Conservation (phyloP, 768 basidiomycete species). For the Amanita pallidorosea region DNA sequence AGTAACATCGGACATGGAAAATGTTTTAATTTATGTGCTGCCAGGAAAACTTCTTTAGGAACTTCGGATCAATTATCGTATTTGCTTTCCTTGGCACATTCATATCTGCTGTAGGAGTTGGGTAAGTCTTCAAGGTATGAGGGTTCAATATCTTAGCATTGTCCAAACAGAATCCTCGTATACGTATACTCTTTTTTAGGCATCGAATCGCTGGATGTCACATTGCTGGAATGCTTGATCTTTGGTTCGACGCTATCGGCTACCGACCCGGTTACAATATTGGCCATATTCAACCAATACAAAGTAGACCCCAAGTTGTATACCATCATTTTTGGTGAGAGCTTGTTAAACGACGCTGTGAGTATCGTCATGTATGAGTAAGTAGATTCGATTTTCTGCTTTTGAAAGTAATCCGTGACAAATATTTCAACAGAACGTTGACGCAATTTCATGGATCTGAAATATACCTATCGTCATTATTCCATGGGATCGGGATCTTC, state of each 20-base stretch:
- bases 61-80: conserved; percentile 91
- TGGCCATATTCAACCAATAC: conserved; percentile 97
- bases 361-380: conserved; percentile 99
- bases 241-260: conserved; percentile 97
- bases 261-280: conserved; percentile 95
- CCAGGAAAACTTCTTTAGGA: conserved; percentile 96
- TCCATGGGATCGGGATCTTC: conserved; percentile 97
- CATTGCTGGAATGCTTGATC: conserved; percentile 85
- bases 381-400: conserved; percentile 24
- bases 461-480: conserved; percentile 78
- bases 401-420: neutral
- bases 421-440: conserved; percentile 55
- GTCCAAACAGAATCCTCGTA: conserved; percentile 69
- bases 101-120: conserved; percentile 91
- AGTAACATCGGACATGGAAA: conserved; percentile 12
- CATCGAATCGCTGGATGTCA: conserved; percentile 78
- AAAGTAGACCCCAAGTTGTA: conserved; percentile 98
- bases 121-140: conserved; percentile 44
- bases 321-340: conserved; percentile 95
- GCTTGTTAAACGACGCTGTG: conserved; percentile 94
- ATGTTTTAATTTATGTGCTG: conserved; percentile 2
- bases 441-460: conserved; percentile 87
- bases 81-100: conserved; percentile 95
- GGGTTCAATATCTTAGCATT: conserved; percentile 27
- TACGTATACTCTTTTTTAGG: conserved; percentile 93